Evolutionary conservation across 2,329 filamentous ascomycete species (phyloP).

Genomic region (Scedosporium dehoogii): DNA sequence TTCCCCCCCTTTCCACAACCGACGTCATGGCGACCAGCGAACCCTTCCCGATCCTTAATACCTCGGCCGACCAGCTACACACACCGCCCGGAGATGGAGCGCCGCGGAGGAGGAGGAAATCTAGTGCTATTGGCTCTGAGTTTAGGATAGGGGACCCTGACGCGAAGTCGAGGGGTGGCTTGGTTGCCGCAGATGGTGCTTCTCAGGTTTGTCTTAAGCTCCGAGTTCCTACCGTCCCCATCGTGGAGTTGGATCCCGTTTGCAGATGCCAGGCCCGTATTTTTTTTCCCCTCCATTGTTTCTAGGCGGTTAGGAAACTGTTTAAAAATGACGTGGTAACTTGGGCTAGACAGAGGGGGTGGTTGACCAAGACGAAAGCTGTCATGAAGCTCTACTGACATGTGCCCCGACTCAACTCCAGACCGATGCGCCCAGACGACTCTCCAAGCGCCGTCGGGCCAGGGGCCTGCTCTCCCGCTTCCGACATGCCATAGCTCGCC

Average conservation of each 20-base stretch:
- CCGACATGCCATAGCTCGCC: conserved; percentile 47
- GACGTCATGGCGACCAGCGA: conserved; percentile 34
- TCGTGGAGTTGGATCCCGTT: too few relatives aligned
- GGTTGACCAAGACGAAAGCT: conserved; percentile 33
- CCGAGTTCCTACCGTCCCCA: neutral
- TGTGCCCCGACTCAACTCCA: neutral
- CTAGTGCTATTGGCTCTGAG: conserved; percentile 35
- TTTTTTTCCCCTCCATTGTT: neutral
- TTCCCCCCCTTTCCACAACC: neutral
- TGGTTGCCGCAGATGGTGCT: neutral
- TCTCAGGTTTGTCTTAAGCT: conserved; percentile 1
- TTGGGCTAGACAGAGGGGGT: conserved; percentile 46
- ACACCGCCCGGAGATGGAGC: conserved; percentile 23
- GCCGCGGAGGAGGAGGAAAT: conserved; percentile 42
- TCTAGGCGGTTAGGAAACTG: neutral
- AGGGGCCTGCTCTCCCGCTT: conserved; percentile 35
- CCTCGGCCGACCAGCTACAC: conserved; percentile 38
- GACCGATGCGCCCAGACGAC: conserved; percentile 16
- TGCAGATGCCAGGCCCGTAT: too few relatives aligned
- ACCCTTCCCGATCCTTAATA: conserved; percentile 46
- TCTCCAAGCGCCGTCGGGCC: conserved; percentile 45
- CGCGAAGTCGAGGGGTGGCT: neutral
- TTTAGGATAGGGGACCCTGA: conserved; percentile 4
- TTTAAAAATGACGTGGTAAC: conserved; percentile 24
- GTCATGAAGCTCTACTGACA: conserved; percentile 2